A percentile compares a stretch with the other conserved stretches of the same genome.
Conservation (phyloP, 1,284 basidiomycete genomes). For the Ustilago nuda region DNA sequence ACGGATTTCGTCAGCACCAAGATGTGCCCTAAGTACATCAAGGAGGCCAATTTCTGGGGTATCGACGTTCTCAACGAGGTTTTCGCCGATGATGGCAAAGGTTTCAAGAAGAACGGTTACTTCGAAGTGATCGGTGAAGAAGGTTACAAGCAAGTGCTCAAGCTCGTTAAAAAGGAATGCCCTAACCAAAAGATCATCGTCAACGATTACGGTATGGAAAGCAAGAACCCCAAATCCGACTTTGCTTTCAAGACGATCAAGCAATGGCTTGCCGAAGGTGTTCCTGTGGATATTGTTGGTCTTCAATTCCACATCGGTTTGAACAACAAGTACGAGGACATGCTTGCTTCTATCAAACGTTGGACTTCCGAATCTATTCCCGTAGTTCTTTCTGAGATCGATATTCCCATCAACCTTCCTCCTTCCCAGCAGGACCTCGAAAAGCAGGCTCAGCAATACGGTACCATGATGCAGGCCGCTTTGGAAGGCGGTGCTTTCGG, state of each 20-base stretch:
- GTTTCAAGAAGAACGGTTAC: conserved; percentile 51
- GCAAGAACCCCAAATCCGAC: conserved; percentile 30
- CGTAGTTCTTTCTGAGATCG: conserved; percentile 44
- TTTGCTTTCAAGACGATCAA: conserved; percentile 55
- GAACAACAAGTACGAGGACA: conserved; percentile 32
- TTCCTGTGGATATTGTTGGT: conserved; percentile 34
- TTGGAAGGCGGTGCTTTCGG: conserved; percentile 43
- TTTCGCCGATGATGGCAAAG: conserved; percentile 37
- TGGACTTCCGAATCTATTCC: conserved; percentile 37
- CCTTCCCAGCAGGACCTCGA: conserved; percentile 33
- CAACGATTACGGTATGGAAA: conserved; percentile 50
- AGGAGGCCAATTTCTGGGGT: conserved; percentile 47
- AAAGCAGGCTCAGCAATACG: conserved; percentile 50
- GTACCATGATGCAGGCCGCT: conserved; percentile 38
- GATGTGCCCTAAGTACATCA: conserved; percentile 49
- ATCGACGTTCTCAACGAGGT: conserved; percentile 53
- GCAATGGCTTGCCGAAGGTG: conserved; percentile 40
- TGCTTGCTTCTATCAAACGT: conserved; percentile 41
- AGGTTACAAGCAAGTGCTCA: conserved; percentile 42
- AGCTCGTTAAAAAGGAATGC: conserved; percentile 43
- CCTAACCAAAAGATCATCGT: conserved; percentile 45
- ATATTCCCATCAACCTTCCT: conserved; percentile 42
- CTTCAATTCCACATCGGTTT: conserved; percentile 41
- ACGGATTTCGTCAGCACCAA: conserved; percentile 43
- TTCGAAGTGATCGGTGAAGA: conserved; percentile 48